Evolutionary conservation across 306 rosid genomes (phyloP), one percentile per base, ranked within the genome.

Genomic region (Corylus avellana): DNA sequence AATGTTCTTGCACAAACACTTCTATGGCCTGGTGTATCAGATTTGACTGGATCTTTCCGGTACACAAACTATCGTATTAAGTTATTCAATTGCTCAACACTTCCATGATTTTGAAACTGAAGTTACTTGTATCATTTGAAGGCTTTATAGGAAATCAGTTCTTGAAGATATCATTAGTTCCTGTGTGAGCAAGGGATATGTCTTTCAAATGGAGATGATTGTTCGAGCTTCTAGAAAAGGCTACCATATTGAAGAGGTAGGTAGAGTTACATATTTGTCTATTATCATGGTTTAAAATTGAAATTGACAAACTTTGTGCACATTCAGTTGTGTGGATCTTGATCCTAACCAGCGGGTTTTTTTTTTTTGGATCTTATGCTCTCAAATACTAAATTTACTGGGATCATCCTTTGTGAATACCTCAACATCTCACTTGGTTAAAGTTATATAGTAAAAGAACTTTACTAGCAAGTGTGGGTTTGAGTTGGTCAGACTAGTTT

Each of bases 181-280:
- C 69, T 90, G 94, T 73, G 98, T 95, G 75, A 95, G 97, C 73
- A 95, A 95, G 85, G 98, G 98, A 75, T 95, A 92, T 44, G 98
- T 95, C 77, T 95, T 95, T 82, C 98, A 95, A 86, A 95, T 95
- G 98, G 98, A 95, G 88, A 95, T 92, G 94, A 95, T 95, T 78
- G 98, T 95, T 58, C 88, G 98, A 14, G 98, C 98, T 88, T 88
- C 98, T 68, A 91, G 98, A 86, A 92, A 95, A 84, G 88, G 93
- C 59, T 92, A 91, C 85, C 92, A 83, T 78, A 95, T 95, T 78
- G 93, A 91, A 88, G 98, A 95, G 98, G 98, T 95, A 95, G 98
- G 98, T 95, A 85, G 47, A 74, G 62, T 66, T 77, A 49, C 66
- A 70, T 47, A 75, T 17, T 35, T 58, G 32, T 37, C 25, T 73